Conservation (phyloP, 345 rosid genomes). For the Raphanus raphanistrum region DNA sequence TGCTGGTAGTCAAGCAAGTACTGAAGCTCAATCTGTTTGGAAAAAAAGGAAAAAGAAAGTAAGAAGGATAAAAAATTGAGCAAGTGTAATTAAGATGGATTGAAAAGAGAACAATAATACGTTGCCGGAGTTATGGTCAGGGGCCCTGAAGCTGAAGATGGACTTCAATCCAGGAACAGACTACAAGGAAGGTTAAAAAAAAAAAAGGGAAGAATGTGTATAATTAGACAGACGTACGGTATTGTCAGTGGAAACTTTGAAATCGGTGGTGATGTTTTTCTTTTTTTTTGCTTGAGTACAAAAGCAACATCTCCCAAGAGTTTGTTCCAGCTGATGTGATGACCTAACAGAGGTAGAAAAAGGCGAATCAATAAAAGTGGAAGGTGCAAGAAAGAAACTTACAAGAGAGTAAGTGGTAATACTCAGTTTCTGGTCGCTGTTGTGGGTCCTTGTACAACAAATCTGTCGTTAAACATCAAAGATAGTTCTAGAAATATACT, state of each 20-base stretch:
- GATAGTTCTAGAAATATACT: no score
- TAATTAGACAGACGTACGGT: conserved; percentile 50
- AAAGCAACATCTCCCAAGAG: conserved; percentile 80
- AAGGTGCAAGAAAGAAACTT: conserved; percentile 34
- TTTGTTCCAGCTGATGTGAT: conserved; percentile 70
- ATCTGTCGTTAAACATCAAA: no score
- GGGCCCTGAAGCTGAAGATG: conserved; percentile 74
- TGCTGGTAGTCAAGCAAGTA: conserved; percentile 81
- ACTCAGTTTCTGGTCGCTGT: conserved; percentile 87
- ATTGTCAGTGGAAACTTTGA: conserved; percentile 75
- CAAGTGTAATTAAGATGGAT: neutral
- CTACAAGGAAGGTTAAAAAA: no score
- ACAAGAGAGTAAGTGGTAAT: conserved; percentile 79
- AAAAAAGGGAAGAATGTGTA: neutral
- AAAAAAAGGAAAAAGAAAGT: neutral
- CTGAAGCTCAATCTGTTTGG: conserved; percentile 75
- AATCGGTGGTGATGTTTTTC: conserved; percentile 77
- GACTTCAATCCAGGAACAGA: conserved; percentile 80
- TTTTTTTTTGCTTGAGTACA: conserved; percentile 54
- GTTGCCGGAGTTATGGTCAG: conserved; percentile 79
- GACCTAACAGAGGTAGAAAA: conserved; percentile 41
- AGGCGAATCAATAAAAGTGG: neutral
- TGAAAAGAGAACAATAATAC: neutral
- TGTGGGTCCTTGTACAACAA: conserved; percentile 26
- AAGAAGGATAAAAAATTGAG: no score